Conservation (phyloP, 305 asterid species). For the Vinca major region DNA sequence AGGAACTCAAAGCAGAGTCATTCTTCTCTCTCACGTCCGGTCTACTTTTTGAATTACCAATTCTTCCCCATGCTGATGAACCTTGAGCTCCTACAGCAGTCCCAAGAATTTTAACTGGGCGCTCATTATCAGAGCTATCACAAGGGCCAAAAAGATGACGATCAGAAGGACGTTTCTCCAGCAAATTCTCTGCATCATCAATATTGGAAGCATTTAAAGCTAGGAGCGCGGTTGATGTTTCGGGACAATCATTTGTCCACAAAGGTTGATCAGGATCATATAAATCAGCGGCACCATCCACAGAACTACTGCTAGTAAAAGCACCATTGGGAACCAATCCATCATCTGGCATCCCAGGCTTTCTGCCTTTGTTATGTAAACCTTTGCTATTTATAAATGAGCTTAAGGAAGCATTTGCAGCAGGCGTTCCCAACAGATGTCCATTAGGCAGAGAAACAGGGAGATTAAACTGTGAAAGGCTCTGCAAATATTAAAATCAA, state of each 20-base stretch:
- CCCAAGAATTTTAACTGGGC: constrained; percentile 29
- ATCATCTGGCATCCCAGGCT: constrained; percentile 39
- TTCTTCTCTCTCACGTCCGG: constrained; percentile 33
- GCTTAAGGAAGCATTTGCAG: constrained; percentile 35
- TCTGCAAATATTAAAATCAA: constrained; percentile 44
- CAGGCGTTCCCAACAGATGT: constrained; percentile 67
- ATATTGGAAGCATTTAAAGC: constrained; percentile 40
- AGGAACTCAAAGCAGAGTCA: constrained; percentile 32
- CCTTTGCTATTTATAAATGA: constrained; percentile 40
- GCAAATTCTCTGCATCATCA: constrained; percentile 37
- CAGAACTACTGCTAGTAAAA: constrained; percentile 41
- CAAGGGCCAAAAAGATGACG: constrained; percentile 29
- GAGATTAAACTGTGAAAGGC: constrained; percentile 98
- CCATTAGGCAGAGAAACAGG: constrained; percentile 78
- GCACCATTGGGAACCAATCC: constrained; percentile 48
- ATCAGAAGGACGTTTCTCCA: constrained; percentile 37
- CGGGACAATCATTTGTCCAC: constrained; percentile 60
- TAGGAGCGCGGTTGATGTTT: constrained; percentile 50
- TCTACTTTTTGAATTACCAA: constrained; percentile 40
- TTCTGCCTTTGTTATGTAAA: constrained; percentile 43
- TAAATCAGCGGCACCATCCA: constrained; percentile 57
- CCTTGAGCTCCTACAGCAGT: constrained; percentile 45
- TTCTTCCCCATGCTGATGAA: constrained; percentile 71
- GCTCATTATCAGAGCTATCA: constrained; percentile 49
- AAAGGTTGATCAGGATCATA: constrained; percentile 99